Evolutionary conservation across 1,284 basidiomycete species (phyloP), one percentile per base, ranked within the genome.

Genomic region (Schizophyllum amplum): DNA sequence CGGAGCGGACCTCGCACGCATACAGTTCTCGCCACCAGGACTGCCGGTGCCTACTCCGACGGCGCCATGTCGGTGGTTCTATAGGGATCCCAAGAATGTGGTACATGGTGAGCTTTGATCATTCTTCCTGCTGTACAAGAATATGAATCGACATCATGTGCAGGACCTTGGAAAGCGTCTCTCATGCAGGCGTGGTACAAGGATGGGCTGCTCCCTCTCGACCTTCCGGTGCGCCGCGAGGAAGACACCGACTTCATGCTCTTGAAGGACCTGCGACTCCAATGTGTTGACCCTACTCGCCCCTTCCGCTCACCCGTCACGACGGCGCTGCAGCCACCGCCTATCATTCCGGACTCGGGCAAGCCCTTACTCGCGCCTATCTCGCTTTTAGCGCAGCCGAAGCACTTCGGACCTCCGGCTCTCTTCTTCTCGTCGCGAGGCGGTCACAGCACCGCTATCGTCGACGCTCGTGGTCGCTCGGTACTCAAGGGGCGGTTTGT

Each of bases 171-270:
- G 90, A 89, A 88, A 66, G 77, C 86, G 21, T 80, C 82, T n/a
- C 74, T 90, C 46, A 92, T 92, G 89, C 88, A 91, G 66, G 80
- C 83, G 5, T 92, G 89, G 89, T 90, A 87, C 66, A 86, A 86
- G 64, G 89, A 92, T 60, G 87, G 86, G 9, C 69, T 90, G 15
- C 74, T 92, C 33, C 89, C 89, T 4, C 84, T 84, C 0, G 87
- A 90, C 67, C 78, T 92, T 9, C 89, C 89, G 2, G 83, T 92
- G 20, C 77, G 87, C 57, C 78, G 83, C 48, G 90, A 90, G 67
- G 84, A 86, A 64, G 88, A 90, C 47, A 65, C 72, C 0, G 81
- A 82, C 1, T 91, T 83, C 64, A 77, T 78, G 47, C 71, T 86
- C 5, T 75, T 92, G 59, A 86, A 80, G 64, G 88, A 91, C 62